Base-by-base conservation (phyloP, 495 filamentous ascomycete species). In the Xylaria flabelliformis region DNA sequence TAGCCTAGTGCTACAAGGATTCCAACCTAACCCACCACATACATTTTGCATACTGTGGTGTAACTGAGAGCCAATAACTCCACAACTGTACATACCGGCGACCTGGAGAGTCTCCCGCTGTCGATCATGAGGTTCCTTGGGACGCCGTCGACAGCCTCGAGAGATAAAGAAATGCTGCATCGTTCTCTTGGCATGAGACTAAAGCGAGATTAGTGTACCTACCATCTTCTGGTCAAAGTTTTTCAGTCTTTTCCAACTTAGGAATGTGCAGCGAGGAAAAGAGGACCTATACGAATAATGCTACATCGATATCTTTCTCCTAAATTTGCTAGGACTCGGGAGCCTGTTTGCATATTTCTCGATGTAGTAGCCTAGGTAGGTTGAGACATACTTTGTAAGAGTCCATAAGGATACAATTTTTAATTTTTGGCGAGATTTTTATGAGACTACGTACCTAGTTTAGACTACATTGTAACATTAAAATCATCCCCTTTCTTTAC, bases 81-180 rank as follows among this genome's bases (percentile, higher is more conserved):
- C 29, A 36, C 55, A 36, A 21, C n/a, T 67, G 48, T 55, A 50
- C 26, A 67, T 55, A 34, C 7, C 64, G 64, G 64, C 64, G 64
- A 67, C 64, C 46, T 66, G 64, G 64, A 29, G 46, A 15, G 13
- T 53, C 42, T 48, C 7, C 24, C 3, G 63, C 26, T 39, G 48
- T 67, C 48, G 46, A 67, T 55, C 64, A 67, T 55, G 13, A 17
- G 19, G 42, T 29, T 48, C 26, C 36, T 36, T 24, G 26, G 64
- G 46, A n/a, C 42, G 42, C 42, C 62, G 41, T 64, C 50, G 41
- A 65, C 63, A 50, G 44, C 17, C 26, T 19, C 44, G 46, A 65
- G 24, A 34, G 42, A 50, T 34, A 50, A 67, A 46, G 4, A 26
- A 55, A 24, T 62, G 59, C 26, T 41, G 7, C n/a, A 19, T 26